These are phyloP conservation scores for Ophiostoma tasmaniense DNA, from an alignment of 2,329 filamentous ascomycete genomes.

Conservation along the genomic window DNA sequence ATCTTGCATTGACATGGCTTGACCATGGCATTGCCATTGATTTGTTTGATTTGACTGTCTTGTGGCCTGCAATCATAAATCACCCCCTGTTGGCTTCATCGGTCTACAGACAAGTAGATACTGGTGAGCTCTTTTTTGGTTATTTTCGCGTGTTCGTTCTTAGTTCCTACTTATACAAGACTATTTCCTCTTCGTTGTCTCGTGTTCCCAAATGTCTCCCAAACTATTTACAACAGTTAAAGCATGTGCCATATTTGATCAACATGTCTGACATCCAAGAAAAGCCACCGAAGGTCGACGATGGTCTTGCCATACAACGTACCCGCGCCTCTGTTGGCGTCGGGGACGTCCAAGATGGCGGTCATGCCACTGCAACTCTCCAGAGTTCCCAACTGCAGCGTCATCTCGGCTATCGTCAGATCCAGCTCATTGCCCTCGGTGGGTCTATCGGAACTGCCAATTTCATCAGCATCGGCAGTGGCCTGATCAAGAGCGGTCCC, in stretches of 20 bases:
- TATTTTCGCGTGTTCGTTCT: neutral
- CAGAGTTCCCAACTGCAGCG: slow-evolving; percentile 31
- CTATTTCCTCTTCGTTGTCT: neutral
- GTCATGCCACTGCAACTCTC: neutral
- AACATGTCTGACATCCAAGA: neutral
- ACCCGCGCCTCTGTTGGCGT: neutral
- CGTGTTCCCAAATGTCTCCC: neutral
- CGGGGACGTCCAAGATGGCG: neutral
- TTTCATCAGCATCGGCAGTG: slow-evolving; percentile 54
- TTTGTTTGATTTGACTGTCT: neutral
- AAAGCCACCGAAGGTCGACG: neutral
- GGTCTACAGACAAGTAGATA: neutral
- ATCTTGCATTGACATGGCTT: neutral
- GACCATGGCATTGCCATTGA: neutral
- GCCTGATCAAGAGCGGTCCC: slow-evolving; percentile 27
- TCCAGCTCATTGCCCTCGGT: slow-evolving; percentile 51
- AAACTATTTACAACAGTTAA: neutral
- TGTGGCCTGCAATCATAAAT: neutral
- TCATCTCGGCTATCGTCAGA: slow-evolving; percentile 44
- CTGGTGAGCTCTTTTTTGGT: neutral
- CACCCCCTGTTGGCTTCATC: neutral
- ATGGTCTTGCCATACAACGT: neutral
- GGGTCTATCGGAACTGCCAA: slow-evolving; percentile 50
- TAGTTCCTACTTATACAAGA: neutral
- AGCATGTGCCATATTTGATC: neutral